Base-by-base conservation (phyloP, 805 yeast genomes). In the Nadsonia fulvescens region DNA sequence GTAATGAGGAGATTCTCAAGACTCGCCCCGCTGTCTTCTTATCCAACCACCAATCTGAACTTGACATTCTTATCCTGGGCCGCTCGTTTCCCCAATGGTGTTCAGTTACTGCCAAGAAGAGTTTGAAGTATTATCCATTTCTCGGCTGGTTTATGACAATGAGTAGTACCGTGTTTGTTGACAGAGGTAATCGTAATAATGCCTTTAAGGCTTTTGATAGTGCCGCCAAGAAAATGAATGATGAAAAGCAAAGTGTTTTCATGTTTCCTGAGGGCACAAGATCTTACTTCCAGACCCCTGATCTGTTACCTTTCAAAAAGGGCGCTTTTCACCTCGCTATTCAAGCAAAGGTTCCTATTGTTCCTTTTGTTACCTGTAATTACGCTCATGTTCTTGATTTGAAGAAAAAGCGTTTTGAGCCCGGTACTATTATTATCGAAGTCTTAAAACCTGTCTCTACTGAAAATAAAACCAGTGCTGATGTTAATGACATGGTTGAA, bases 221-320 rank as follows among this genome's bases (percentile, higher is more conserved):
- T 8, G 93, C 95, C 4, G 61, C 79, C 28, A 48, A 51, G 7
- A 57, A 58, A 14, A 58, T 89, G 47, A 71, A 70, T 44, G 43
- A 47, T 4, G 58, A 70, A 25, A 67, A 70, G 43, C 71, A 83
- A 39, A 78, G 75, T 9, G 61, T 89, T 13, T 89, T 73, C 63
- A 69, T 89, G 54, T 89, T 83, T 60, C 94, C 96, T 14, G 99
- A 89, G 52, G 99, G 99, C 14, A 89, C 98, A 2, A 67, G 99
- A 51, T 81, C 95, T 1, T 76, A 73, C 36, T 53, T 75, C 7
- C 51, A 65, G 13, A 61, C 60, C 18, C 72, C 91, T 26, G 68
- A 61, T 3, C 53, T 89, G 46, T 60, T 81, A 25, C 92, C 93
- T 1, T 81, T 89, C 56, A 89, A 89, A 52, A 89, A 89, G 47